phyloP scores from a whole-genome alignment of 257 asterid genomes.

The Solanum gracilifrons region DNA sequence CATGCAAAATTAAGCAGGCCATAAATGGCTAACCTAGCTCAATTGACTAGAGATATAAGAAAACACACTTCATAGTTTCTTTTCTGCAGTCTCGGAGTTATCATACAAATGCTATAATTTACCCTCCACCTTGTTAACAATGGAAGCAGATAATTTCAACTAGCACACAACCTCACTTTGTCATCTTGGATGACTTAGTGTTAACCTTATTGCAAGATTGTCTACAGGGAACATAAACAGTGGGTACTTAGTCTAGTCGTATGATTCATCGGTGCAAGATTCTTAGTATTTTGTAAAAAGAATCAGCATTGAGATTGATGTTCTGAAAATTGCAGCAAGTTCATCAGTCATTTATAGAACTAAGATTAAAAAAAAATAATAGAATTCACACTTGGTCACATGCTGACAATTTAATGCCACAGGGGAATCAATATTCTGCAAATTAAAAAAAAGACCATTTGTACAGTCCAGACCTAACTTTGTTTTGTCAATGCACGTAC shows the following conservation, averaged over 20 bases:
- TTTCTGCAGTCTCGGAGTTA: background rate
- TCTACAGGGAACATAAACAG: background rate
- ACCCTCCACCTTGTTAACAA: background rate
- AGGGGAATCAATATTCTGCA: background rate
- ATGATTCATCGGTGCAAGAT: slow-evolving; percentile 76
- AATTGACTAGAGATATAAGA: background rate
- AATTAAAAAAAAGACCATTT: background rate
- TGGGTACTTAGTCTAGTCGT: slow-evolving; percentile 81
- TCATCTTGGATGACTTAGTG: background rate
- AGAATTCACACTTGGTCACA: background rate
- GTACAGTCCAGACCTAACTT: background rate
- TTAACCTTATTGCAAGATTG: background rate
- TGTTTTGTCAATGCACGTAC: background rate
- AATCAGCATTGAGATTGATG: background rate
- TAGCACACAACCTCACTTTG: background rate
- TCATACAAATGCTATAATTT: background rate
- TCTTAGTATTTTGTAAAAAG: slow-evolving; percentile 5
- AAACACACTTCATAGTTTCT: background rate
- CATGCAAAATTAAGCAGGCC: background rate
- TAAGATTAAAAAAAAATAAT: background rate
- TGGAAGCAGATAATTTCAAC: background rate
- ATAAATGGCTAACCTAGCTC: background rate
- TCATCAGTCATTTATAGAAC: background rate
- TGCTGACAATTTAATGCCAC: background rate
- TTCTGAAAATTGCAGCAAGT: background rate